A percentile compares a stretch with the other conserved stretches of the same genome.
phyloP scores from a whole-genome alignment of 495 filamentous ascomycete species.

The Aspergillus cristatus region DNA sequence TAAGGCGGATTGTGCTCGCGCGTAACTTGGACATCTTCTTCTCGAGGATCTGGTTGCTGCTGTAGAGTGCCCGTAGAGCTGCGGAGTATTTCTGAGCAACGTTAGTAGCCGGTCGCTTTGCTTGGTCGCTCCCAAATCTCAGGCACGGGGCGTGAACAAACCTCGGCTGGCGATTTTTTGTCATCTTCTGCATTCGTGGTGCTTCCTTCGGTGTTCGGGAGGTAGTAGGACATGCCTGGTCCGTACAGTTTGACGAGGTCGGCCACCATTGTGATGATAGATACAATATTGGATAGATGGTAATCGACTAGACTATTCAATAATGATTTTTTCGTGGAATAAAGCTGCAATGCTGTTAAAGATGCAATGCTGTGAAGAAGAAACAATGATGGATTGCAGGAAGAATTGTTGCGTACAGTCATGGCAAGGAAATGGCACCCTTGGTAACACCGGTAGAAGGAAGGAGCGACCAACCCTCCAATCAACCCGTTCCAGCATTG shows the following conservation, averaged over 20 bases:
- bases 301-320: neutral
- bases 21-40: slow-evolving; percentile 14
- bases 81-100: slow-evolving; percentile 9
- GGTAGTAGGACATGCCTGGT: slow-evolving; percentile 21
- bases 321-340: no score
- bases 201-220: slow-evolving; percentile 1
- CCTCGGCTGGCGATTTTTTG: slow-evolving; percentile 3
- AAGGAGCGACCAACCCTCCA: no score
- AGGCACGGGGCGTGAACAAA: slow-evolving; percentile 1
- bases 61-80: slow-evolving; percentile 13
- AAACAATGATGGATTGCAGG: no score
- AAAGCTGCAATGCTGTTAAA: no score
- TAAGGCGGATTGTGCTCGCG: slow-evolving; percentile 13
- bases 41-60: slow-evolving; percentile 18
- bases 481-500: no score
- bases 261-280: slow-evolving; percentile 6
- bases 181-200: neutral
- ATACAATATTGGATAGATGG: neutral
- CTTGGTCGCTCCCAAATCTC: neutral
- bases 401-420: no score
- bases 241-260: slow-evolving; percentile 14
- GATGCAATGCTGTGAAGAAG: no score
- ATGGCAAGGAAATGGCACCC: no score
- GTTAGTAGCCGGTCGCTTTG: neutral
- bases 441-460: no score